These are phyloP conservation scores for Metroxylon sagu DNA, from an alignment of 176 grass and related monocot genomes.

Conservation along the genomic window DNA sequence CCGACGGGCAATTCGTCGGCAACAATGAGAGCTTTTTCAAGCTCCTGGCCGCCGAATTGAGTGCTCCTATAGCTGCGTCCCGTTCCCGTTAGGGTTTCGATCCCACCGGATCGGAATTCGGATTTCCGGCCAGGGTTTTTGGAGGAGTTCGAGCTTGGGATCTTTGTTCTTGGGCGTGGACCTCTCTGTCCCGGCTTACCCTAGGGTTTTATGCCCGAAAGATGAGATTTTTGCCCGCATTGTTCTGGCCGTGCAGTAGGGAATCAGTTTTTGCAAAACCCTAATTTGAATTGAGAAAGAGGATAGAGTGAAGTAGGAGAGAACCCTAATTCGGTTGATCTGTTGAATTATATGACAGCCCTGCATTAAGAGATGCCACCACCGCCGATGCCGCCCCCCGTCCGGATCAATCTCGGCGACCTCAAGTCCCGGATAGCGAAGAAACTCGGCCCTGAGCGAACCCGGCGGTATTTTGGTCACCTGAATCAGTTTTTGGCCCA, in stretches of 20 bases:
- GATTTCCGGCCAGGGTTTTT: too few species aligned
- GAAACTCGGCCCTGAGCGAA: conserved; percentile 50
- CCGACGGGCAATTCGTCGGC: too few species aligned
- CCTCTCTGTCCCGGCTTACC: neutral
- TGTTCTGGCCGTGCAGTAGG: neutral
- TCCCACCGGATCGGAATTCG: too few species aligned
- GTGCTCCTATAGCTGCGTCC: too few species aligned
- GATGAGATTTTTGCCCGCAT: conserved; percentile 2
- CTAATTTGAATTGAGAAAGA: neutral
- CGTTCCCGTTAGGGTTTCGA: too few species aligned
- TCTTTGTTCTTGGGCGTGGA: neutral
- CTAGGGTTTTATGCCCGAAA: conserved; percentile 9
- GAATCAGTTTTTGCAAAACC: neutral
- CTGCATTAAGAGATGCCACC: conserved; percentile 13
- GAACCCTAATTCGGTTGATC: neutral
- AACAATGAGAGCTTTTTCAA: neutral
- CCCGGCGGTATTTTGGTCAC: conserved; percentile 63
- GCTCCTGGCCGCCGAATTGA: too few species aligned
- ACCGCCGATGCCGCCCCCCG: neutral
- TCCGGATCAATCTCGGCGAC: conserved; percentile 55
- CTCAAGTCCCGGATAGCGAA: conserved; percentile 69
- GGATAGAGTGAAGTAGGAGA: neutral
- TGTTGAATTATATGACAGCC: conserved; percentile 1
- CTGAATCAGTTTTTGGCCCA: conserved; percentile 63
- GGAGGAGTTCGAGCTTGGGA: neutral